Conservation (phyloP, 108 stramenopile genomes). For the Mayamaea pseudoterrestris region DNA sequence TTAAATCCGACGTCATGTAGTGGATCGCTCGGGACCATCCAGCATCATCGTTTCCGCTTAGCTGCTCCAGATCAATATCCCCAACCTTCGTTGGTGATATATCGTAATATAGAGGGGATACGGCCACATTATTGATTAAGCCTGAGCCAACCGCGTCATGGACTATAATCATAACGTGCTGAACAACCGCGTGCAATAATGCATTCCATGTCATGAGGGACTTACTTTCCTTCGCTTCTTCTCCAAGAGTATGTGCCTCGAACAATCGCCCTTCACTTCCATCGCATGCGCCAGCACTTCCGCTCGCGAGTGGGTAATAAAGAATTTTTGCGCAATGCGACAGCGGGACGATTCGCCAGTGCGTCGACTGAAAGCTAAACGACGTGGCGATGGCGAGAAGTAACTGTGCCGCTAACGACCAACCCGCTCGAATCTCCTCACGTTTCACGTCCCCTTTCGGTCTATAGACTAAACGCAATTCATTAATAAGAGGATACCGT, state of each 20-base stretch:
- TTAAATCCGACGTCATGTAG: conserved; percentile 32
- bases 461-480: conserved; percentile 35
- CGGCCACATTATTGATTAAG: neutral
- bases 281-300: neutral
- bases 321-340: conserved; percentile 48
- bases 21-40: conserved; percentile 41
- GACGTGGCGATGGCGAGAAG: conserved; percentile 26
- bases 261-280: neutral
- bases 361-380: conserved; percentile 21
- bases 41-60: conserved; percentile 23
- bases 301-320: conserved; percentile 9
- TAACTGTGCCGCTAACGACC: conserved; percentile 44
- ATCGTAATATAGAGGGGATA: conserved; percentile 16
- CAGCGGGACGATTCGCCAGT: conserved; percentile 48
- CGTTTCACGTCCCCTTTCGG: conserved; percentile 25
- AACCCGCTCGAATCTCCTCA: conserved; percentile 11
- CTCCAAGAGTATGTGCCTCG: conserved; percentile 11
- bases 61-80: conserved; percentile 12
- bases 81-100: conserved; percentile 30
- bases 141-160: neutral
- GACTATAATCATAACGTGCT: conserved; percentile 10
- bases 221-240: conserved; percentile 4
- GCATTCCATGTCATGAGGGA: conserved; percentile 36
- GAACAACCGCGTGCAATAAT: conserved; percentile 28
- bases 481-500: conserved; percentile 51